phyloP scores from a whole-genome alignment of 1,139 yeast genomes.

The Pichia sp. region DNA sequence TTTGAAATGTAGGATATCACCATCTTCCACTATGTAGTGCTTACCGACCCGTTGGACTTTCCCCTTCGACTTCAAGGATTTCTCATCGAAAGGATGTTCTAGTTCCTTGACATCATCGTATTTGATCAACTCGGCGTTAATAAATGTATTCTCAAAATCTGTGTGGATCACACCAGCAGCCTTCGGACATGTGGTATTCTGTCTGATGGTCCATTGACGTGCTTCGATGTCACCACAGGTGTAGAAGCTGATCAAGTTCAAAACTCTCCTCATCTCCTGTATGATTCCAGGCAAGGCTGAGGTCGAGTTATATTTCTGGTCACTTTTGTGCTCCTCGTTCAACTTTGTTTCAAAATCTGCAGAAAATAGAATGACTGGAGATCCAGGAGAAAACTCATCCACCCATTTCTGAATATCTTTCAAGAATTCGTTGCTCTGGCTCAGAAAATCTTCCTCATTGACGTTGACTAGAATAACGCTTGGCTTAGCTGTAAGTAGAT shows the following conservation, averaged over 20 bases:
- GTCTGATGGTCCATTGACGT: conserved; percentile 86
- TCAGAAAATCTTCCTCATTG: conserved; percentile 87
- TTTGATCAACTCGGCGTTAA: conserved; percentile 79
- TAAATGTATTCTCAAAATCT: conserved; percentile 73
- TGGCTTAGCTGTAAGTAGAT: conserved; percentile 90
- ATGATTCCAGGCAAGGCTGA: conserved; percentile 89
- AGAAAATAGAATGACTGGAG: conserved; percentile 86
- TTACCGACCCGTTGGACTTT: conserved; percentile 43
- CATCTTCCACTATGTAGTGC: conserved; percentile 63
- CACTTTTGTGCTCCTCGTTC: conserved; percentile 88
- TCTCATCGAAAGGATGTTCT: conserved; percentile 42
- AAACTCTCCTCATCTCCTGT: conserved; percentile 74
- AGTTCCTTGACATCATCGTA: conserved; percentile 55
- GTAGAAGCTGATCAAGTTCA: conserved; percentile 78
- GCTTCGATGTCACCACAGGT: conserved; percentile 82
- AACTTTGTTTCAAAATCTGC: conserved; percentile 91
- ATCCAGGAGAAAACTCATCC: conserved; percentile 90
- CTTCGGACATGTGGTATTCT: conserved; percentile 78
- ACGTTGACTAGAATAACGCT: conserved; percentile 91
- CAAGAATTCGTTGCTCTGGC: conserved; percentile 96
- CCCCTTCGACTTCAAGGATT: conserved; percentile 42
- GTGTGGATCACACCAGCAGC: conserved; percentile 87
- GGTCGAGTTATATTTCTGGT: conserved; percentile 75
- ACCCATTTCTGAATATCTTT: conserved; percentile 94
- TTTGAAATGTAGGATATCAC: conserved; percentile 67